Percentiles rank a stretch among this genome's conserved stretches.
Conservation (phyloP, 768 basidiomycete genomes). For the Lactarius evosmus region DNA sequence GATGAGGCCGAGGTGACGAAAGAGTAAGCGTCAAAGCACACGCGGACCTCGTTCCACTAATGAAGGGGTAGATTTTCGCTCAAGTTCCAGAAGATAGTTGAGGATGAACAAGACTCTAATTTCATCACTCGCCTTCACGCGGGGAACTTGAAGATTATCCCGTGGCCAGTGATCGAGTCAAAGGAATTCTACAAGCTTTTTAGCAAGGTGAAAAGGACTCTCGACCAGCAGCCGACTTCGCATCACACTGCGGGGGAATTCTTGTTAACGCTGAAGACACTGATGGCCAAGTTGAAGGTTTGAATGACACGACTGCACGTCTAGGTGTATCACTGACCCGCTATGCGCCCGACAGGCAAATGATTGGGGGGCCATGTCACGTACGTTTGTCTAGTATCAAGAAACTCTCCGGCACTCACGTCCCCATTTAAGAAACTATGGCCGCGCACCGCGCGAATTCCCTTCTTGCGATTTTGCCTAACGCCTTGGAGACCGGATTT, state of each 20-base stretch:
- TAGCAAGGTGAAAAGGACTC: constrained; percentile 40
- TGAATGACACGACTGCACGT: not conserved
- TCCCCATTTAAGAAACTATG: not conserved
- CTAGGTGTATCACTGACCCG: not conserved
- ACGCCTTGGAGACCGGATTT: not conserved
- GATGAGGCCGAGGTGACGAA: constrained; percentile 54
- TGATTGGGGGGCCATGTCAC: constrained; percentile 51
- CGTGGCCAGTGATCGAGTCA: constrained; percentile 32
- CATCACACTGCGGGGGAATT: constrained; percentile 52
- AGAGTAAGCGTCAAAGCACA: constrained; percentile 42
- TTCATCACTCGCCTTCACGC: constrained; percentile 45
- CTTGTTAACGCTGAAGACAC: constrained; percentile 51
- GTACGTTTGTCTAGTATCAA: not conserved
- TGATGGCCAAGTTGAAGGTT: constrained; percentile 67
- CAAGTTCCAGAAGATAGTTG: constrained; percentile 58
- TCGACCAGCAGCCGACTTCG: constrained; percentile 49
- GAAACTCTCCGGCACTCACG: not conserved
- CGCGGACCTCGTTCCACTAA: not conserved
- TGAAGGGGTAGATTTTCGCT: constrained; percentile 43
- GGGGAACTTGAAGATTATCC: constrained; percentile 53
- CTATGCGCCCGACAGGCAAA: constrained; percentile 42
- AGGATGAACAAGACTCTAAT: constrained; percentile 56
- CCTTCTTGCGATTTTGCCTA: not conserved
- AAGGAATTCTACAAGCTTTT: constrained; percentile 56
- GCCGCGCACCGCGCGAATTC: not conserved